phyloP scores from a whole-genome alignment of 2,329 filamentous ascomycete genomes.

The Hymenoscyphus salicellus region DNA sequence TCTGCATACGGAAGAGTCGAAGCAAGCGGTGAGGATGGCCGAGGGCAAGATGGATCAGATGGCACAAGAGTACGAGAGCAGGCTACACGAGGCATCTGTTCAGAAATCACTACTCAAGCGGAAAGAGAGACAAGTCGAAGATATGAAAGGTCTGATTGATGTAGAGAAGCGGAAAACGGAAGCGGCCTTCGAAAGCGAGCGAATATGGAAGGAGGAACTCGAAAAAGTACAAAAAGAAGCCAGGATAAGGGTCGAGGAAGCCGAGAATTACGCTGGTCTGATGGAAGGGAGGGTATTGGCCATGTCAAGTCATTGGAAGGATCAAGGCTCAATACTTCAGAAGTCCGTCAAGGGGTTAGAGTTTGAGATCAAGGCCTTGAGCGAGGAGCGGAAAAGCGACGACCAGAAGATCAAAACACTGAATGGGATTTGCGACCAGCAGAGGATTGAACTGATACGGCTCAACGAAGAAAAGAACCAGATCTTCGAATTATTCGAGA shows the following conservation, averaged over 20 bases:
- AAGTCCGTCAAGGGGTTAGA: constrained; percentile 49
- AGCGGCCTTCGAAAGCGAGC: constrained; percentile 59
- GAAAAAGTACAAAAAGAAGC: constrained; percentile 59
- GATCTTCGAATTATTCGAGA: constrained; percentile 58
- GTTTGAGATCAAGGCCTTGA: constrained; percentile 53
- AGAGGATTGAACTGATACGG: constrained; percentile 64
- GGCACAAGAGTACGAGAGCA: constrained; percentile 65
- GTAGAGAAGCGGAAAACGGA: constrained; percentile 60
- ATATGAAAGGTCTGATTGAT: constrained; percentile 62
- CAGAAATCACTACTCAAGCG: constrained; percentile 68
- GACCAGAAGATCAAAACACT: constrained; percentile 63
- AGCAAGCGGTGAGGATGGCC: constrained; percentile 62
- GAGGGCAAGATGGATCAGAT: constrained; percentile 71
- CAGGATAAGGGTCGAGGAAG: constrained; percentile 62
- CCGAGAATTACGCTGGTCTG: constrained; percentile 61
- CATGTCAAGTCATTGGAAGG: constrained; percentile 63
- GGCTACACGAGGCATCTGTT: constrained; percentile 66
- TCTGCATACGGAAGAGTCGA: constrained; percentile 66
- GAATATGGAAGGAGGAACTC: constrained; percentile 60
- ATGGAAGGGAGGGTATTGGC: constrained; percentile 69
- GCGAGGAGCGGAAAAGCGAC: constrained; percentile 55
- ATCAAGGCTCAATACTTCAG: constrained; percentile 62
- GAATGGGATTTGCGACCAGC: constrained; percentile 68
- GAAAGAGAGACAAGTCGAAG: constrained; percentile 72
- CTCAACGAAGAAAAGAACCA: constrained; percentile 60